Conservation (phyloP, 495 filamentous ascomycete species). For the Trichoderma virens region DNA sequence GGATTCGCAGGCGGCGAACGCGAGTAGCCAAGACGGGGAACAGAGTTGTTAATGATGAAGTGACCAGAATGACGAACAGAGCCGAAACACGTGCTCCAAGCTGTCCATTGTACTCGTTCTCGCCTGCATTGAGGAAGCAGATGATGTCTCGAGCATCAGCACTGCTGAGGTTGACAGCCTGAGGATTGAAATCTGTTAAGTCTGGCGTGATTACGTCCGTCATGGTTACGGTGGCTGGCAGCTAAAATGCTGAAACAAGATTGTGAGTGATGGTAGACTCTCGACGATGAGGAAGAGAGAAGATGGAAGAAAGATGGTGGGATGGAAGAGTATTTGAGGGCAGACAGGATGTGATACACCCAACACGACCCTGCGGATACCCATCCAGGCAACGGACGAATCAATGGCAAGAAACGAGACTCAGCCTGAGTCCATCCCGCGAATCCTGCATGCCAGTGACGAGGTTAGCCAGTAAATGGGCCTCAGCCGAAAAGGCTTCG, state of each 20-base stretch:
- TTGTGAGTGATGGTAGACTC: background rate
- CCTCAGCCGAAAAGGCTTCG: background rate
- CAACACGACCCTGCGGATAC: background rate
- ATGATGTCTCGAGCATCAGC: conserved; percentile 16
- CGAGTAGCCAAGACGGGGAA: conserved; percentile 1
- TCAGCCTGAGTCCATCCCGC: background rate
- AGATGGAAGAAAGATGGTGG: background rate
- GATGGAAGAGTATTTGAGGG: background rate
- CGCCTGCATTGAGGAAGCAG: conserved; percentile 17
- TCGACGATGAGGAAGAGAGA: too few species aligned
- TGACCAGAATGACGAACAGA: conserved; percentile 51
- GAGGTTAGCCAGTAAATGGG: conserved; percentile 1
- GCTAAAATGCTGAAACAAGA: background rate
- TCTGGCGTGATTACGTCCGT: too few species aligned
- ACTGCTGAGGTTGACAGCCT: conserved; percentile 17
- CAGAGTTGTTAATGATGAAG: conserved; percentile 19
- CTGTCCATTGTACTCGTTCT: conserved; percentile 42
- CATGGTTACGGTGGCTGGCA: background rate
- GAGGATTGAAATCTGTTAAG: conserved; percentile 17
- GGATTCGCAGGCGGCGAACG: background rate
- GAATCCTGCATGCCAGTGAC: background rate
- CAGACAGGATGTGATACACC: background rate
- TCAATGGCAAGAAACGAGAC: background rate
- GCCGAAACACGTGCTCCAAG: conserved; percentile 50
- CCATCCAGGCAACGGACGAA: background rate